Percentiles rank a stretch among this genome's conserved stretches.
Conservation (phyloP, 1,284 basidiomycete genomes). For the Coniophora puteana region DNA sequence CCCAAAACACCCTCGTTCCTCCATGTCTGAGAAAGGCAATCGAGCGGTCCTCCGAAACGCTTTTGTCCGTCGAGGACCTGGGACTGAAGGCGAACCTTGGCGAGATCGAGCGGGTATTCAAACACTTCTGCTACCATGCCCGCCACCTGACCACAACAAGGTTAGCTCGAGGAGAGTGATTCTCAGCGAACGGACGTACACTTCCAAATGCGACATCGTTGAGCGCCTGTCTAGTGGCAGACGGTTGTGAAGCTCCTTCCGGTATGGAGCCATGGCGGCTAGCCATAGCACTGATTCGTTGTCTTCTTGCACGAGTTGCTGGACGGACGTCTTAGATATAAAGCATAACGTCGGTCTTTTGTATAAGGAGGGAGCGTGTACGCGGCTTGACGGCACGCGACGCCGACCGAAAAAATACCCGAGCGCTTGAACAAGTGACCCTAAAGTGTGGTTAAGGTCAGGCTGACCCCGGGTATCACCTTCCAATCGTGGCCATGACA, state of each 20-base stretch:
- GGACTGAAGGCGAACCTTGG: conserved; percentile 81
- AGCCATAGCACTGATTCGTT: conserved; percentile 12
- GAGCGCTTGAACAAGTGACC: not conserved
- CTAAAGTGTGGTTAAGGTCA: not conserved
- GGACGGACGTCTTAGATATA: not conserved
- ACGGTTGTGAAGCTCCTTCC: conserved; percentile 8
- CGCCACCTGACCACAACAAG: conserved; percentile 43
- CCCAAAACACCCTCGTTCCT: conserved; percentile 74
- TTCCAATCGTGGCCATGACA: no score
- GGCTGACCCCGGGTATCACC: no score
- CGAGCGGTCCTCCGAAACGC: conserved; percentile 74
- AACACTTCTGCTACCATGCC: conserved; percentile 84
- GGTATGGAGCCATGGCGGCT: conserved; percentile 11
- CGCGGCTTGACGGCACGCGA: conserved; percentile 6
- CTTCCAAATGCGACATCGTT: conserved; percentile 61
- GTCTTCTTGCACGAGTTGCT: not conserved
- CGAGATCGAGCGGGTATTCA: conserved; percentile 84
- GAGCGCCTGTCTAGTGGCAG: conserved; percentile 35
- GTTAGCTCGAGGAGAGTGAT: conserved; percentile 1
- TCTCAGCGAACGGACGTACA: conserved; percentile 32
- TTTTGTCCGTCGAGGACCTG: conserved; percentile 74
- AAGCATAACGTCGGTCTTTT: no score
- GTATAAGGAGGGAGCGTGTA: no score
- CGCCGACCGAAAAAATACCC: not conserved
- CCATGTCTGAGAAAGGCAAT: conserved; percentile 80